Evolutionary conservation across 345 rosid species (phyloP).

Genomic region (sweet orange (Citrus sinensis)): DVS_A1.0 CM039165.1:21671501-21672000

Average conservation of each 20-base stretch:
- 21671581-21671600: no score
- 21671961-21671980: no score
- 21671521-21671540: neutral
- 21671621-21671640: constrained; percentile 11
- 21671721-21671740: no score
- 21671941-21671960: no score
- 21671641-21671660: no score
- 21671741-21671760: no score
- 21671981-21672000: no score
- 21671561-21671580: neutral
- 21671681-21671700: neutral
- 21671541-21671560: neutral
- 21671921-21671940: no score
- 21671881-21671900: no score
- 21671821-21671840: neutral
- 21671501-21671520: neutral
- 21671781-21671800: neutral
- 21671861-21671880: neutral
- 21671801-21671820: neutral
- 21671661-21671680: no score
- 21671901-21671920: no score
- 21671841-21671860: neutral
- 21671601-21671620: neutral
- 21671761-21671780: no score
- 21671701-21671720: neutral